Conservation (phyloP, 257 asterid species). For the Nicotiana sylvestris region DNA sequence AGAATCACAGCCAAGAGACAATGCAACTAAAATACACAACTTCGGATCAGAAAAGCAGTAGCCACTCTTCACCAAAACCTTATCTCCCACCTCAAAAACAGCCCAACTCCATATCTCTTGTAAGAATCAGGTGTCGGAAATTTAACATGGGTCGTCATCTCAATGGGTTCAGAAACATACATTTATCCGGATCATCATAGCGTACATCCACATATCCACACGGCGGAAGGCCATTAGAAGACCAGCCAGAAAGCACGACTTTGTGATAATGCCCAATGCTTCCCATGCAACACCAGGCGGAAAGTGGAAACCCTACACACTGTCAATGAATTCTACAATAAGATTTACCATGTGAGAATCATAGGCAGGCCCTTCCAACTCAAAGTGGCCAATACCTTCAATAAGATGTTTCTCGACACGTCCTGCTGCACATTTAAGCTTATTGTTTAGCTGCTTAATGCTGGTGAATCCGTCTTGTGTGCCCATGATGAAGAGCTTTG, state of each 20-base stretch:
- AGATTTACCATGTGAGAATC: conserved; percentile 42
- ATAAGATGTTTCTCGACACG: conserved; percentile 38
- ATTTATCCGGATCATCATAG: background rate
- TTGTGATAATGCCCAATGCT: background rate
- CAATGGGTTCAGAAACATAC: background rate
- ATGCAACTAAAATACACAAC: too few species aligned
- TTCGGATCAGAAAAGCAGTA: too few species aligned
- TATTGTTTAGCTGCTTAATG: conserved; percentile 47
- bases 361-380: conserved; percentile 52
- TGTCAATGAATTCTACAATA: conserved; percentile 26
- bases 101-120: too few species aligned
- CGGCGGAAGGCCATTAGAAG: background rate
- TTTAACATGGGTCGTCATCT: background rate
- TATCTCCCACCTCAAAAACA: too few species aligned
- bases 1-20: too few species aligned
- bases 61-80: too few species aligned
- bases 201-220: background rate
- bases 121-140: too few species aligned
- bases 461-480: conserved; percentile 53
- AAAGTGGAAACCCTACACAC: conserved; percentile 17
- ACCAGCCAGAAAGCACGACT: background rate
- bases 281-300: background rate
- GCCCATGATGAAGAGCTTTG: conserved; percentile 59
- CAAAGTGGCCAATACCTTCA: conserved; percentile 51
- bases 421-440: conserved; percentile 41